phyloP scores from a whole-genome alignment of 139 green algal species.

The Chlamydomonas sphaeroides region DNA sequence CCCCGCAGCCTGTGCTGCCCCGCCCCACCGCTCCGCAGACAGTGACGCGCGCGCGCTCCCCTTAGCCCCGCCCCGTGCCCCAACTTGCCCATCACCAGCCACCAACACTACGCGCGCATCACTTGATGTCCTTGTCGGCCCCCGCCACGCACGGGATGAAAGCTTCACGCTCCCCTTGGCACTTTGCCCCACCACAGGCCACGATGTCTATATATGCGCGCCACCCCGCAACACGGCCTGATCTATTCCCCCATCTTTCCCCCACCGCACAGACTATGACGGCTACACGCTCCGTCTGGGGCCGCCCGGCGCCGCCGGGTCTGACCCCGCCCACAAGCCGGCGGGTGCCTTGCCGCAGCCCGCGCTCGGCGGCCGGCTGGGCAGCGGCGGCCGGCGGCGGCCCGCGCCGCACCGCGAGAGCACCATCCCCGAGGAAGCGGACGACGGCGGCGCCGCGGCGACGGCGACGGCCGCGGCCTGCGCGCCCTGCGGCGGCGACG shows the following conservation, averaged over 20 bases:
- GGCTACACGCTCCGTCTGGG: slow-evolving; percentile 17
- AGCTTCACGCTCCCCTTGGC: not conserved
- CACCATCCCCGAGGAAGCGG: no score
- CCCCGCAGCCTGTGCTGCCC: no score
- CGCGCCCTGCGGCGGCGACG: no score
- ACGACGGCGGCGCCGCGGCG: no score
- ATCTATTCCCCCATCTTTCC: not conserved
- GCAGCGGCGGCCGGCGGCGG: not conserved
- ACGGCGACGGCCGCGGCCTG: no score
- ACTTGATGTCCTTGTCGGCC: not conserved
- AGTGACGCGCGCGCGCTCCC: no score
- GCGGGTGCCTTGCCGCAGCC: not conserved
- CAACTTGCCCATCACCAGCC: not conserved
- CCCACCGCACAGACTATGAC: slow-evolving; percentile 17
- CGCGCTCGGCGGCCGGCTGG: not conserved
- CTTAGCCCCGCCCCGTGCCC: no score
- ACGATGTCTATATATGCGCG: not conserved
- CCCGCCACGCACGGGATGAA: not conserved
- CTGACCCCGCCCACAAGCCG: not conserved
- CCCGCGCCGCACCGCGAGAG: no score
- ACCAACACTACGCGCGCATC: not conserved
- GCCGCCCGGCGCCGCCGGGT: not conserved
- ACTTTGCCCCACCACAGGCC: no score
- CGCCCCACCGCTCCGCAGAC: no score
- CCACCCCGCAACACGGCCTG: not conserved